Evolutionary conservation across 176 grass and related monocot genomes (phyloP).

Genomic region (Tuctoria greenei): DNA sequence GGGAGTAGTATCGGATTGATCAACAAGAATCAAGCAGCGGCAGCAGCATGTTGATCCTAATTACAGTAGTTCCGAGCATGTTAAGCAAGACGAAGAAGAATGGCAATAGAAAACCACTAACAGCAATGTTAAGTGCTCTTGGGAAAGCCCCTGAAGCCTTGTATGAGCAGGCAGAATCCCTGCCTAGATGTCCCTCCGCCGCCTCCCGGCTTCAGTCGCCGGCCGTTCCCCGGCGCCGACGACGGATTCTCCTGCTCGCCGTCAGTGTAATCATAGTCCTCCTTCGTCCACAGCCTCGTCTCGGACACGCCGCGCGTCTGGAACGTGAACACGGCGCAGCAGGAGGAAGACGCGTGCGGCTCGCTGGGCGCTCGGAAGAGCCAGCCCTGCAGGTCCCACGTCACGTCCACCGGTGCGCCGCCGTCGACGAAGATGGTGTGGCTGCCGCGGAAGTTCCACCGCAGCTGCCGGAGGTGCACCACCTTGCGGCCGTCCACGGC

Average conservation of each 20-base stretch:
- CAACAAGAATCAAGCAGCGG: slow-evolving; percentile 30
- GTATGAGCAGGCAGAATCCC: slow-evolving; percentile 65
- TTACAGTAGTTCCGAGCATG: slow-evolving; percentile 11
- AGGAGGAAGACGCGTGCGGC: background rate
- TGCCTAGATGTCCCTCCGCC: background rate
- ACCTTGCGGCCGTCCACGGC: slow-evolving; percentile 54
- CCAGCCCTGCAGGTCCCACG: slow-evolving; percentile 76
- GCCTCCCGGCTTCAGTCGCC: slow-evolving; percentile 29
- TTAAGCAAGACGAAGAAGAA: slow-evolving; percentile 29
- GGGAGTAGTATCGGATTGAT: slow-evolving; percentile 34
- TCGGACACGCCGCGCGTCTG: slow-evolving; percentile 47
- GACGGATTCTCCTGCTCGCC: slow-evolving; percentile 29
- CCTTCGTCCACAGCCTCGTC: slow-evolving; percentile 41
- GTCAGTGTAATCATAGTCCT: background rate
- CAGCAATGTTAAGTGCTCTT: slow-evolving; percentile 40
- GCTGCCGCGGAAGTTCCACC: slow-evolving; percentile 72
- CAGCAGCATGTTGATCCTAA: slow-evolving; percentile 30
- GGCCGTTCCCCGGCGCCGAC: background rate
- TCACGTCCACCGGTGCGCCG: slow-evolving; percentile 55
- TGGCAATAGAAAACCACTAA: background rate
- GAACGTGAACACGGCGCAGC: slow-evolving; percentile 65
- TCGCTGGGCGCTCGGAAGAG: slow-evolving; percentile 33
- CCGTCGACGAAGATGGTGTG: slow-evolving; percentile 64
- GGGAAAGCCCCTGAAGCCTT: slow-evolving; percentile 53
- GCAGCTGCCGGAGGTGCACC: slow-evolving; percentile 40